phyloP scores from a whole-genome alignment of 139 green algal genomes.

The Chlorella sp. region DNA sequence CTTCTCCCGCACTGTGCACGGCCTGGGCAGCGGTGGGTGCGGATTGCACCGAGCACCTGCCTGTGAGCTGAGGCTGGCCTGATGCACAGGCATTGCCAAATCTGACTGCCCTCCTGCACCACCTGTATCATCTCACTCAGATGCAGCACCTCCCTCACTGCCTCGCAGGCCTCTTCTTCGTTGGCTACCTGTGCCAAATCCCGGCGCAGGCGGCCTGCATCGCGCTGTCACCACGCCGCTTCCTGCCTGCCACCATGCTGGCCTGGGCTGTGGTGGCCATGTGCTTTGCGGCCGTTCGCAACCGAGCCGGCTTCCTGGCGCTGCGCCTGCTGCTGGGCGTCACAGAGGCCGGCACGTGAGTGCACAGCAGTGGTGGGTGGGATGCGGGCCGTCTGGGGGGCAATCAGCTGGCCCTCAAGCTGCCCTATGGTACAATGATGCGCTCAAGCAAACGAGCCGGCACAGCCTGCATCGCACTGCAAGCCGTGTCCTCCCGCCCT shows the following conservation, averaged over 20 bases:
- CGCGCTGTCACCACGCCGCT: slow-evolving; percentile 47
- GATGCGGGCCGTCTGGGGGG: not conserved
- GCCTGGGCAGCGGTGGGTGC: slow-evolving; percentile 50
- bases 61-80: no score
- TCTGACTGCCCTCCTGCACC: no score
- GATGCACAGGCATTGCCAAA: no score
- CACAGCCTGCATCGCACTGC: not conserved
- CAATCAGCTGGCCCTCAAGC: no score
- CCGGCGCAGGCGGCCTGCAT: slow-evolving; percentile 29
- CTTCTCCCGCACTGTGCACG: slow-evolving; percentile 52
- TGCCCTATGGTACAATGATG: no score
- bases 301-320: slow-evolving; percentile 46
- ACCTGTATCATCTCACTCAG: no score
- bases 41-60: no score
- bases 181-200: slow-evolving; percentile 62
- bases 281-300: slow-evolving; percentile 44
- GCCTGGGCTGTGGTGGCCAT: slow-evolving; percentile 57
- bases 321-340: slow-evolving; percentile 41
- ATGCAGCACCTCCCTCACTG: not conserved
- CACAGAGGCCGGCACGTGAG: slow-evolving; percentile 7
- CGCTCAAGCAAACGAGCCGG: no score
- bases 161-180: slow-evolving; percentile 62
- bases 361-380: not conserved
- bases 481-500: not conserved
- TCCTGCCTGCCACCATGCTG: slow-evolving; percentile 50